A percentile compares a stretch with the other conserved stretches of the same genome.
Conservation (phyloP, 176 grass and related monocot genomes). For the Chrysopogon serrulatus region DNA sequence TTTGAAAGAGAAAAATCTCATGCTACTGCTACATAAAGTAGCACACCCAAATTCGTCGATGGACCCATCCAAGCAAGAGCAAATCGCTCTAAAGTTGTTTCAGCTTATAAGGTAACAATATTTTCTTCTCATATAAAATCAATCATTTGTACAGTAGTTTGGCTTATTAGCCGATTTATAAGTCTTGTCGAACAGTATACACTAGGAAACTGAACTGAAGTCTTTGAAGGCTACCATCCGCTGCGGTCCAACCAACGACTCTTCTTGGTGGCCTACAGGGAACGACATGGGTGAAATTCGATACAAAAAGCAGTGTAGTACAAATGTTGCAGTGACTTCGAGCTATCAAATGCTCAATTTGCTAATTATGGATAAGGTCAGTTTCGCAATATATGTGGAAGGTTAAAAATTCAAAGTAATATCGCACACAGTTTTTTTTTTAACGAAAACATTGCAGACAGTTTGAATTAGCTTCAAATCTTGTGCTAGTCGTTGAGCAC, state of each 20-base stretch:
- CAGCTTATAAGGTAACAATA: too few species aligned
- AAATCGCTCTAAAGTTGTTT: too few species aligned
- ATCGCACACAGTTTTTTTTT: too few species aligned
- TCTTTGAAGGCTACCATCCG: neutral
- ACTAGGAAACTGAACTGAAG: neutral
- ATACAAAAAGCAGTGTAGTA: neutral
- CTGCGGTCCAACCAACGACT: neutral
- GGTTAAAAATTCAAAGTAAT: neutral
- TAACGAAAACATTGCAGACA: too few species aligned
- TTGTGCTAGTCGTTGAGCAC: neutral
- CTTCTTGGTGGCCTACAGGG: neutral
- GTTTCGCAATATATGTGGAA: neutral
- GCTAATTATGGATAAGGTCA: neutral
- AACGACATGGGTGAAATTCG: neutral
- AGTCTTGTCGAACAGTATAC: too few species aligned
- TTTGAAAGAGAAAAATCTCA: too few species aligned
- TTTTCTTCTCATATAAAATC: too few species aligned
- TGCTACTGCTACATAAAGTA: neutral
- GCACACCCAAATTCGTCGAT: neutral
- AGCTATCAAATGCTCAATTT: neutral
- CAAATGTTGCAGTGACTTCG: neutral
- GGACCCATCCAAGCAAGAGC: too few species aligned
- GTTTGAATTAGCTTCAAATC: neutral
- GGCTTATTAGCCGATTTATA: too few species aligned
- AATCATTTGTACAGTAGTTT: too few species aligned